These are phyloP conservation scores for Mortierella sp. DNA, from an alignment of 371 early-diverging fungal species.

Conservation along the genomic window DNA sequence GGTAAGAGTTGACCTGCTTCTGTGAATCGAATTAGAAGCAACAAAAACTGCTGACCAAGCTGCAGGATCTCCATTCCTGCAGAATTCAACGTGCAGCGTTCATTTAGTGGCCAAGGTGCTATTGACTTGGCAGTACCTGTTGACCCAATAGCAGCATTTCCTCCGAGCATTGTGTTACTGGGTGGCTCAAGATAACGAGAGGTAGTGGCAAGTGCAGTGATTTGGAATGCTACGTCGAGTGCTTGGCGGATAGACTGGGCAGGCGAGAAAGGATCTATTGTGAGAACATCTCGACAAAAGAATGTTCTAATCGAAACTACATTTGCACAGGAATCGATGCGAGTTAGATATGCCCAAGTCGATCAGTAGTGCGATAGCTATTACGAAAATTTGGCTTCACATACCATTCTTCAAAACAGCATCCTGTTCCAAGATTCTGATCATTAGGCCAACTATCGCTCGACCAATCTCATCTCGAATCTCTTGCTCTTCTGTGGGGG, in stretches of 20 bases:
- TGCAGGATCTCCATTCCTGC: conserved; percentile 40
- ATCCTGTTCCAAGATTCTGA: conserved; percentile 45
- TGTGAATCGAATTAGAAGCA: conserved; percentile 35
- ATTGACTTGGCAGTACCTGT: not conserved
- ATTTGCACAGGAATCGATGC: too few relatives aligned
- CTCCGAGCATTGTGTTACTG: not conserved
- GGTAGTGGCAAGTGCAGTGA: conserved; percentile 29
- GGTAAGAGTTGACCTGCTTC: conserved; percentile 27
- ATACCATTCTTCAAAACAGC: conserved; percentile 37
- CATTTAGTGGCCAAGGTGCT: conserved; percentile 34
- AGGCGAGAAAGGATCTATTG: conserved; percentile 9
- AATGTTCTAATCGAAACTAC: conserved; percentile 29
- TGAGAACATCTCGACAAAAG: conserved; percentile 36
- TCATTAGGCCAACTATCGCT: conserved; percentile 30
- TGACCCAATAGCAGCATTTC: not conserved
- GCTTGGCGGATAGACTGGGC: conserved; percentile 16
- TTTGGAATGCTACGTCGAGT: conserved; percentile 37
- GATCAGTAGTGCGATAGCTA: not conserved
- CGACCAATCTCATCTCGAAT: conserved; percentile 48
- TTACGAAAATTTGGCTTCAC: not conserved
- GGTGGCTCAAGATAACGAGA: conserved; percentile 21
- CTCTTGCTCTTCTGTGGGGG: conserved; percentile 22
- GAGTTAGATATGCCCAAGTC: not conserved
- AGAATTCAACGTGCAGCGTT: conserved; percentile 19
- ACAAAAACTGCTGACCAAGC: conserved; percentile 37